Evolutionary conservation across 805 yeast genomes (phyloP), one percentile per base, ranked within the genome.

Genomic region (Pichia californica): DNA sequence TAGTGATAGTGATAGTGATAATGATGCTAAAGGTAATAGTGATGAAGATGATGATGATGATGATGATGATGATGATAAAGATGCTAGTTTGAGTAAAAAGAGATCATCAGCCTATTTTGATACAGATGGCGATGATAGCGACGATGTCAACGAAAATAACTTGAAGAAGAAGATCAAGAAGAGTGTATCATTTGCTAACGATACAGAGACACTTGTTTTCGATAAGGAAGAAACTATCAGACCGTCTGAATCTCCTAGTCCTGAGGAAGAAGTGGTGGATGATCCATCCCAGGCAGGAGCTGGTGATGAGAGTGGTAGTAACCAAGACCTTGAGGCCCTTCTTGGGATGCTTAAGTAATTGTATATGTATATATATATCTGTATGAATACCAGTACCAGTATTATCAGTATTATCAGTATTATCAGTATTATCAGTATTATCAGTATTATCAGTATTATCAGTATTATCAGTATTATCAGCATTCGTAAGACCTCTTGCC

Each of bases 111-210:
- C n/a, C n/a, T n/a, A n/a, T 23, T 9, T 23, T n/a, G 47, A 43
- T 3, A 52, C 45, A 11, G 41, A 33, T 33, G 40, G 46, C 8
- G 11, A 31, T 10, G 43, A 40, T 19, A 30, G 16, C n/a, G 38
- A 43, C n/a, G 20, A n/a, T 26, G 38, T 31, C n/a, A 37, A 6
- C 16, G 28, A 40, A 11, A 10, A 25, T 15, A 25, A 21, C 8
- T 10, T 14, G 19, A 33, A 16, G 6, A 31, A 26, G 16, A 25
- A 34, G n/a, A 36, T 10, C 15, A 27, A 23, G n/a, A 42, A 42
- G 21, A 31, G 27, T 8, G 45, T 42, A 5, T 9, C 40, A 3
- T 42, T 42, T 36, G 36, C 45, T 1, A 33, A 36, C n/a, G 38
- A 31, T 21, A 29, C 36, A 4, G 41, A 42, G 26, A 42, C 45